Evolutionary conservation across 2,329 filamentous ascomycete species (phyloP), one percentile per base, ranked within the genome.

Genomic region (Seiridium unicorne): DNA sequence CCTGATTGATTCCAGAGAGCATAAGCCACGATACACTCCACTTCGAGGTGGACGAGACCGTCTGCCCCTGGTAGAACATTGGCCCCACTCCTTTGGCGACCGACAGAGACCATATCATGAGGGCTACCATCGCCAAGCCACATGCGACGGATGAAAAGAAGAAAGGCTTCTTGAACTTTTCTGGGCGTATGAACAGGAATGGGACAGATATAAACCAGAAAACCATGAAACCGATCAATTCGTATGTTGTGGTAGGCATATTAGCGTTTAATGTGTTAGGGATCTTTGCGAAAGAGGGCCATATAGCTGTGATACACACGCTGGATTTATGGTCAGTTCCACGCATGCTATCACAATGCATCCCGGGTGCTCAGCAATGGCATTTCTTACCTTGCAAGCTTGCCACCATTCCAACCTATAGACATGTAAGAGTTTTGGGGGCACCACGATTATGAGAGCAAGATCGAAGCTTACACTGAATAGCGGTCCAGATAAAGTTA

Each of bases 201-300:
- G 79, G 80, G 0, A 75, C 69, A 38, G 81, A 81, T 18, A 79
- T 65, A 31, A 77, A 73, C 74, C 80, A 83, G 68, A 83, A 83
- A 26, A 83, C 68, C 57, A 81, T 77, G 62, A 81, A 77, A 58
- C 76, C 82, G 2, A 82, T 72, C 34, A 83, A 67, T 32, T 78
- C 76, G 18, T 77, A 75, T 9, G 78, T 75, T 51, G 69, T 71
- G 56, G 72, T 70, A 35, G 72, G 76, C 42, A 71, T 68, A 49
- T 64, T 72, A 4, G 67, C 67, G 1, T 77, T 73, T 9, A 82
- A 70, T 13, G 76, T 76, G 63, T 82, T 80, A 5, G 75, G 73
- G 44, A 82, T 74, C 62, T 69, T 73, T n/a, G 71, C 64, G 60
- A 79, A 81, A 31, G 70, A 73, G 7, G 77, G 76, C 76, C 77